A percentile compares a stretch with the other conserved stretches of the same genome.
These are phyloP conservation scores for Cladosporium phlei DNA, from an alignment of 2,329 filamentous ascomycete genomes.

Conservation along the genomic window DNA sequence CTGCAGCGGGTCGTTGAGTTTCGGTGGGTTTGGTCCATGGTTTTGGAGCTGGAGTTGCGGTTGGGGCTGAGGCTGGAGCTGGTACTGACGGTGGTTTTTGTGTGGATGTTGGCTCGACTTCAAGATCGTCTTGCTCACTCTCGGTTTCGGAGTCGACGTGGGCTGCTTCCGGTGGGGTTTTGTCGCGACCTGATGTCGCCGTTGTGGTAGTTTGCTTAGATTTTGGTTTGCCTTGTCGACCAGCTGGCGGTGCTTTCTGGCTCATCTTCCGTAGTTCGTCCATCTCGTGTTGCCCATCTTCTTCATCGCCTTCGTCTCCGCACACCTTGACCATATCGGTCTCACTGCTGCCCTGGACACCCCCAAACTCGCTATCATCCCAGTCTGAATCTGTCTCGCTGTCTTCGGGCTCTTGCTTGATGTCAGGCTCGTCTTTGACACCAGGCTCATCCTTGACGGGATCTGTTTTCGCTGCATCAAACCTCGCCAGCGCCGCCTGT, in stretches of 20 bases:
- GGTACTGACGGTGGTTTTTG: neutral
- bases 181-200: neutral
- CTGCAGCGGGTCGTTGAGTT: neutral
- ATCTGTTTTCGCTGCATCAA: conserved; percentile 49
- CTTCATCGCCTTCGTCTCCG: conserved; percentile 58
- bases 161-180: neutral
- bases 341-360: conserved; percentile 59
- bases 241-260: conserved; percentile 1
- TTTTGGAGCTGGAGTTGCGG: neutral
- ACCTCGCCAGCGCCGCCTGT: conserved; percentile 70
- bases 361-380: conserved; percentile 51
- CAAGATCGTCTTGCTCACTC: conserved; percentile 20
- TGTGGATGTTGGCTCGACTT: neutral
- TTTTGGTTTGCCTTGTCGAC: neutral
- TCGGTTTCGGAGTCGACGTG: conserved; percentile 27
- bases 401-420: conserved; percentile 61
- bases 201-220: neutral
- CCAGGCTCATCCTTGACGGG: conserved; percentile 31
- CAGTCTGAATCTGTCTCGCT: conserved; percentile 50
- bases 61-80: too few species aligned
- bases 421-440: conserved; percentile 41
- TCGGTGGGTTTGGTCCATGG: too few species aligned
- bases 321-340: conserved; percentile 68
- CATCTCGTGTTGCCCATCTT: conserved; percentile 59
- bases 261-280: conserved; percentile 57